Evolutionary conservation across 305 asterid genomes (phyloP).

Genomic region (Striga hermonthica): DNA sequence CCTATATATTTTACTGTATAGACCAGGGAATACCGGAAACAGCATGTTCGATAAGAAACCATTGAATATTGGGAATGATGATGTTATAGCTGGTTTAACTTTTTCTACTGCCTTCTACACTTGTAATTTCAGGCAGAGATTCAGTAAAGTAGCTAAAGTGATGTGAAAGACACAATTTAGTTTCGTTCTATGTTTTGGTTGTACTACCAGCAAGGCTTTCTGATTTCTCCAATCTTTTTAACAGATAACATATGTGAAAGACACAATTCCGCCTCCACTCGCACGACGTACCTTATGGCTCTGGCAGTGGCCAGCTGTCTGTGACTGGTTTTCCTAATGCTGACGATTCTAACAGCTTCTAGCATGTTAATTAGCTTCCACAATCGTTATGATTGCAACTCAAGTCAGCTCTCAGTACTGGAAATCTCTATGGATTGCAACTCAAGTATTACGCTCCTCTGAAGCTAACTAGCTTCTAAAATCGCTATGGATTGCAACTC

Average conservation of each 20-base stretch:
- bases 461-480: too few species aligned
- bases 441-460: too few species aligned
- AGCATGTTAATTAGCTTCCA: slow-evolving; percentile 65
- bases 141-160: slow-evolving; percentile 10
- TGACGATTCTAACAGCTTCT: slow-evolving; percentile 87
- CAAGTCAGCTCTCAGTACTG: too few species aligned
- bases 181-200: not conserved
- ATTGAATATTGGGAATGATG: not conserved
- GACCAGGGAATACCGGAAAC: too few species aligned
- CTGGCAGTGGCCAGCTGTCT: slow-evolving; percentile 96
- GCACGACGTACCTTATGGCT: slow-evolving; percentile 92
- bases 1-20: too few species aligned
- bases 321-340: slow-evolving; percentile 78
- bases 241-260: slow-evolving; percentile 55
- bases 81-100: not conserved
- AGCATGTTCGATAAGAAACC: not conserved
- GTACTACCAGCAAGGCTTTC: not conserved
- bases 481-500: too few species aligned
- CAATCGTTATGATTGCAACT: too few species aligned
- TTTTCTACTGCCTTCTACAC: not conserved
- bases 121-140: slow-evolving; percentile 5
- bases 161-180: not conserved
- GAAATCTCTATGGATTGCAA: too few species aligned
- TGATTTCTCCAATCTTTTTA: slow-evolving; percentile 1
- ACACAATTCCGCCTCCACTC: slow-evolving; percentile 82